These are phyloP conservation scores for Euryodendron excelsum DNA, from an alignment of 148 eudicot species.

Conservation along the genomic window DNA sequence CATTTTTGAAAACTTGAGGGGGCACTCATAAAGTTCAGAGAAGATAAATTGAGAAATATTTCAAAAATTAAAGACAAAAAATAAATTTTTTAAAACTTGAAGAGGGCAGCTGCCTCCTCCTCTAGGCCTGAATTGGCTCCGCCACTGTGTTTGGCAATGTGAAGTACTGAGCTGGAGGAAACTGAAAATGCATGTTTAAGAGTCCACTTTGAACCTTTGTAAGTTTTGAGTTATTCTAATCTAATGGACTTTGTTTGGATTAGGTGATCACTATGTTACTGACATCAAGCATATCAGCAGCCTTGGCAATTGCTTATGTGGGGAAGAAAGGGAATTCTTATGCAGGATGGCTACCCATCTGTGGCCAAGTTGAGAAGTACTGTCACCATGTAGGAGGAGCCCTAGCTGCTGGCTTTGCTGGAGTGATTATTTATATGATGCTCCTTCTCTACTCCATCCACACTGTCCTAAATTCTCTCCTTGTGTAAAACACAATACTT, in stretches of 20 bases:
- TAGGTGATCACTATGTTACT: conserved; percentile 18
- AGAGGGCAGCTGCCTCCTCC: no score
- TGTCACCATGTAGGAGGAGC: conserved; percentile 20
- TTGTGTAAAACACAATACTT: background rate
- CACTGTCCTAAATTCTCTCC: background rate
- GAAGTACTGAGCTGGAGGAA: no score
- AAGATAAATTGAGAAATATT: no score
- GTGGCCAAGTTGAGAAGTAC: conserved; percentile 18
- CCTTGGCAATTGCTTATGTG: conserved; percentile 18
- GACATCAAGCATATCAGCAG: conserved; percentile 20
- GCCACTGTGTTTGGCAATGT: background rate
- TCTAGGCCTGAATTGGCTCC: no score
- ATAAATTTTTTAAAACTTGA: no score
- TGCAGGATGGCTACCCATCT: conserved; percentile 25
- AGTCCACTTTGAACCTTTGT: background rate
- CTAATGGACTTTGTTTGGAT: background rate
- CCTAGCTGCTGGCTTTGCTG: conserved; percentile 18
- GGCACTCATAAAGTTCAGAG: no score
- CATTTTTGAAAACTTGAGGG: no score
- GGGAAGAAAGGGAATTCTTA: conserved; percentile 22
- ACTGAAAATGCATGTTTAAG: no score
- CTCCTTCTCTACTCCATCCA: conserved; percentile 22
- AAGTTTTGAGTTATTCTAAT: background rate
- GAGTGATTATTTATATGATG: background rate
- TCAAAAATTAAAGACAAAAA: no score